Base-by-base conservation (phyloP, 2,329 filamentous ascomycete species). In the Raffaelea ambrosiae region DNA sequence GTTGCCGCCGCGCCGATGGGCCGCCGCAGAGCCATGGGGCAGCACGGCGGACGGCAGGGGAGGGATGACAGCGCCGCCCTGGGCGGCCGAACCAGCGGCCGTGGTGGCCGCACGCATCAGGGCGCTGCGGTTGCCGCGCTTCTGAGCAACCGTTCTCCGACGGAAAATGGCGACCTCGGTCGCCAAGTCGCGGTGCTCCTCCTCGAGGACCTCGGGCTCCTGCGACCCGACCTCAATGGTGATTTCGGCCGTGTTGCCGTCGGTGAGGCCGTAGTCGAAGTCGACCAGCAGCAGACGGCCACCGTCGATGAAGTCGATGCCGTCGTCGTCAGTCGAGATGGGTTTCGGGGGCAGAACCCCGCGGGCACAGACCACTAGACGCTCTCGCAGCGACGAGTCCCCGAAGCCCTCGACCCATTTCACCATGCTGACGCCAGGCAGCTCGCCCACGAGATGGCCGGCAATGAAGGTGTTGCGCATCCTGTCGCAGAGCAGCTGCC, bases 131-230 rank as follows among this genome's bases (percentile, higher is more conserved):
- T 67, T 61, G 49, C 72, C 73, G 54, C 76, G 71, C 45, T 74
- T 75, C 57, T 83, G 79, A 33, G 83, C 76, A 16, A 86, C 82
- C 3, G 86, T 90, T 54, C 86, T 74, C 53, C 85, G 75, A 55
- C 86, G 77, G 44, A 88, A 84, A 56, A 91, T 80, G 53, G 86
- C 87, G 19, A 93, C 86, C 61, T 90, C 86, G 1, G 82, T 79
- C 48, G 84, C 86, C 49, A 91, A 70, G 56, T 88, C 86, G 20
- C 84, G 79, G 53, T 77, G 76, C 57, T 87, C 84, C 59, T 91
- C 87, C 55, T 83, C 79, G 18, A 93, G 66, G 0, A 80, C 67
- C 59, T 88, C 85, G 1, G 86, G 79, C 43, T 82, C 72, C 21
- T 76, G 75, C 29, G 81, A 80, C 11, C 87, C 87, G 22, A 91